Evolutionary conservation across 2,329 filamentous ascomycete species (phyloP).

Genomic region (Colletotrichum tropicale): DNA sequence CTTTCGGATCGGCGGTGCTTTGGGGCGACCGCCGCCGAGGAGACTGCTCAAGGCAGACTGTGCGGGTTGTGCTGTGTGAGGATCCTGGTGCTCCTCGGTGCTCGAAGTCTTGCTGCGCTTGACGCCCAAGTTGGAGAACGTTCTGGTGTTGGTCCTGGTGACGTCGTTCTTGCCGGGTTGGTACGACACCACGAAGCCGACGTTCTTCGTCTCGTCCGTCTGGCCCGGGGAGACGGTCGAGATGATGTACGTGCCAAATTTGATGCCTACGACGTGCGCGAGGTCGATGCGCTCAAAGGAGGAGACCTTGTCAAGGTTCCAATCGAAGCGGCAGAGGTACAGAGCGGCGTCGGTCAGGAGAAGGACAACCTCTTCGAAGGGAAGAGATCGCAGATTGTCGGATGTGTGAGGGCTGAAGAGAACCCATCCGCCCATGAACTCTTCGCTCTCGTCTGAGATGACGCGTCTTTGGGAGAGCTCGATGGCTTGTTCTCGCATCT

Average conservation of each 20-base stretch:
- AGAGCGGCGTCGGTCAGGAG: constrained; percentile 84
- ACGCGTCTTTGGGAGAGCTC: constrained; percentile 88
- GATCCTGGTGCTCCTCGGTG: background rate
- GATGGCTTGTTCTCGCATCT: constrained; percentile 86
- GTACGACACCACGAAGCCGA: constrained; percentile 84
- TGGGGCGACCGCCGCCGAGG: constrained; percentile 39
- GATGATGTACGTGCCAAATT: constrained; percentile 87
- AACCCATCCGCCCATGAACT: constrained; percentile 89
- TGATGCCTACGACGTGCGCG: constrained; percentile 73
- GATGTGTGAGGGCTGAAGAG: constrained; percentile 76
- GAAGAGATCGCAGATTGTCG: constrained; percentile 68
- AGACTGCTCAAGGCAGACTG: constrained; percentile 44
- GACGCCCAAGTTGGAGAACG: constrained; percentile 62
- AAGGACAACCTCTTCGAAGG: constrained; percentile 88
- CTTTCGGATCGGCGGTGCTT: constrained; percentile 38
- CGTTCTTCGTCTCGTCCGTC: constrained; percentile 78
- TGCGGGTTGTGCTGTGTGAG: background rate
- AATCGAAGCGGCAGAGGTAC: constrained; percentile 92
- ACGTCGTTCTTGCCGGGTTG: constrained; percentile 73
- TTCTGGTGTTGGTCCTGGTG: constrained; percentile 83
- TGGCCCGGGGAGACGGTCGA: constrained; percentile 81
- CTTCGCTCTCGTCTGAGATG: constrained; percentile 81
- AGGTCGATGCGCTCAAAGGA: constrained; percentile 89
- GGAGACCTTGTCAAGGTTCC: constrained; percentile 92
- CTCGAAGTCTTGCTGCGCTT: constrained; percentile 9